phyloP scores from a whole-genome alignment of 441 rosid species.

The Populus trichocarpa region DNA sequence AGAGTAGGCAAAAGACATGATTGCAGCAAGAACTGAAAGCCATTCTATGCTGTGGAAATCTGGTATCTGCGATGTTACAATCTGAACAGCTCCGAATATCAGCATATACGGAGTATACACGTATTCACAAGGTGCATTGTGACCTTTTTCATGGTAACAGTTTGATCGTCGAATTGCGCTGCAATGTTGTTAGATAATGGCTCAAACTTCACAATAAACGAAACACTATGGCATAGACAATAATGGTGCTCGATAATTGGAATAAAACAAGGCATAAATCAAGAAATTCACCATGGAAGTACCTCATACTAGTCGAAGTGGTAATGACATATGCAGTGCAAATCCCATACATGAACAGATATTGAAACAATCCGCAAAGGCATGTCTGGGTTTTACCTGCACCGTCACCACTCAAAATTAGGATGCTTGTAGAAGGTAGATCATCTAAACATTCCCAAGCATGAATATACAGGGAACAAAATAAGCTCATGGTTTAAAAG shows the following conservation, averaged over 20 bases:
- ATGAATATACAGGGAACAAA: background rate
- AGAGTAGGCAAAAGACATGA: constrained; percentile 63
- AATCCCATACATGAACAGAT: background rate
- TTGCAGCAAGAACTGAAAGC: constrained; percentile 56
- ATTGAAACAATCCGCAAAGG: background rate
- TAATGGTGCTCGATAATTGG: background rate
- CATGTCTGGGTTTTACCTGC: background rate
- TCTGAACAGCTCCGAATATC: constrained; percentile 45
- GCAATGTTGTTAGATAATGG: constrained; percentile 3
- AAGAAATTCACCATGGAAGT: background rate
- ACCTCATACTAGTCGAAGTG: constrained; percentile 1
- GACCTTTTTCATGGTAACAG: constrained; percentile 56
- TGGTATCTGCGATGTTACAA: constrained; percentile 52
- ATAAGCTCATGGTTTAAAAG: background rate
- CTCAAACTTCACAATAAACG: background rate
- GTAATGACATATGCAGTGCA: background rate
- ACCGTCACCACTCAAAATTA: background rate
- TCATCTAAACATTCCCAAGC: background rate
- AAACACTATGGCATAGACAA: background rate
- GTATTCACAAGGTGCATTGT: constrained; percentile 37
- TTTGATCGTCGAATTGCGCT: constrained; percentile 55
- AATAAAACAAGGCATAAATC: background rate
- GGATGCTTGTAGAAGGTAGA: background rate
- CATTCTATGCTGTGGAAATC: constrained; percentile 53
- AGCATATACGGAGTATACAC: constrained; percentile 37